Evolutionary conservation across 345 rosid genomes (phyloP).

Genomic region (Nasturtium officinale): DNA sequence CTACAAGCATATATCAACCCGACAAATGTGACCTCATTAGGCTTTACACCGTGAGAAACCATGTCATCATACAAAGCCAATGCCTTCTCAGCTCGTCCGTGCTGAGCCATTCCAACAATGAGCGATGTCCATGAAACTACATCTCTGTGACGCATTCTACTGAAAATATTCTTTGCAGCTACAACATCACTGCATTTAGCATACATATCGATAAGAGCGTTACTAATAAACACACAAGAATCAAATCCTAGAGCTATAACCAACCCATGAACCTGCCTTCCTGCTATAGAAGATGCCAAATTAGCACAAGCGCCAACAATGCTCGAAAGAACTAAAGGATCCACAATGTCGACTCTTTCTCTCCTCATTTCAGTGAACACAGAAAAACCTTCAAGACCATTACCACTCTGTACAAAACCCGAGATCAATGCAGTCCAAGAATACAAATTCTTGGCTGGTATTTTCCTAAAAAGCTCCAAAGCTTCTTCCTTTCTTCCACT

Average conservation of each 20-base stretch:
- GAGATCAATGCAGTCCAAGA: conserved; percentile 76
- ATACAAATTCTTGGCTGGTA: conserved; percentile 57
- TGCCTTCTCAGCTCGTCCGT: conserved; percentile 68
- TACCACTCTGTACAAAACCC: conserved; percentile 76
- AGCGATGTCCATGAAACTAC: conserved; percentile 86
- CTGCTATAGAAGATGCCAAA: conserved; percentile 59
- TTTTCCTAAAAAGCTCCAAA: conserved; percentile 47
- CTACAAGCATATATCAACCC: conserved; percentile 84
- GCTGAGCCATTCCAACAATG: conserved; percentile 82
- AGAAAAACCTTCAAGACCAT: conserved; percentile 55
- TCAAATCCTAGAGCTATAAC: conserved; percentile 56
- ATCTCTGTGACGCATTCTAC: conserved; percentile 55
- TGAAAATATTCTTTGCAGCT: conserved; percentile 59
- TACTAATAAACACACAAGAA: conserved; percentile 66
- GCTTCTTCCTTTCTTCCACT: conserved; percentile 66
- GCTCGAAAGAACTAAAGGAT: conserved; percentile 79
- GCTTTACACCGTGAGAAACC: conserved; percentile 65
- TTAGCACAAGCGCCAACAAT: conserved; percentile 74
- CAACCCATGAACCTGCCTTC: conserved; percentile 70
- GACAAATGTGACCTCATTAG: conserved; percentile 77
- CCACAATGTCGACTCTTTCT: conserved; percentile 62
- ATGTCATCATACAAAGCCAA: conserved; percentile 63
- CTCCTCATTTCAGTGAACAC: conserved; percentile 72
- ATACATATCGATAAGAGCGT: conserved; percentile 80
- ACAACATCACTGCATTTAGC: conserved; percentile 77